A percentile compares a stretch with the other conserved stretches of the same genome.
Conservation (phyloP, 1,284 basidiomycete genomes). For the Thelephora terrestris region DNA sequence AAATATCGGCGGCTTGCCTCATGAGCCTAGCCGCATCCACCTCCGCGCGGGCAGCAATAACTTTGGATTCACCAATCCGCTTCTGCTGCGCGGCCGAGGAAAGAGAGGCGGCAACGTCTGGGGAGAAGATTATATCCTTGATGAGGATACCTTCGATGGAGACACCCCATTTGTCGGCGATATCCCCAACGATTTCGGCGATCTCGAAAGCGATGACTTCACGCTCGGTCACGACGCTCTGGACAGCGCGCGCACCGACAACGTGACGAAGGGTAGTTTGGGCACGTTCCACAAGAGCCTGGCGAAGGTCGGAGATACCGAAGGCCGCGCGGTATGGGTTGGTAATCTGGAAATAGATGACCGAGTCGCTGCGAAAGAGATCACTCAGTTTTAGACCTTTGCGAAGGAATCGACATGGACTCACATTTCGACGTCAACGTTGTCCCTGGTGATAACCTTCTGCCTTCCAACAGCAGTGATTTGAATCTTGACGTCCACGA, state of each 20-base stretch:
- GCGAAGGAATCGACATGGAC: constrained; percentile 12
- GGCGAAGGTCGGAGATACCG: constrained; percentile 81
- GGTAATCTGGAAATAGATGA: constrained; percentile 85
- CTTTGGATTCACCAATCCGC: constrained; percentile 90
- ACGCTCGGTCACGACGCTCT: constrained; percentile 84
- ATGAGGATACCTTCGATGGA: constrained; percentile 91
- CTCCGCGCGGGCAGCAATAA: constrained; percentile 94
- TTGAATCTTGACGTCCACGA: constrained; percentile 93
- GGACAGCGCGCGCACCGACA: constrained; percentile 81
- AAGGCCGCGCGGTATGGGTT: constrained; percentile 88
- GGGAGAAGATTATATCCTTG: constrained; percentile 88
- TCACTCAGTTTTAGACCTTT: constrained; percentile 5
- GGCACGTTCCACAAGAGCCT: constrained; percentile 85
- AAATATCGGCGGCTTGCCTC: constrained; percentile 88
- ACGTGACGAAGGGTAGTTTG: constrained; percentile 95
- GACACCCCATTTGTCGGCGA: constrained; percentile 91
- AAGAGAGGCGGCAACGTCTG: constrained; percentile 86
- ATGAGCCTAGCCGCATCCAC: constrained; percentile 92
- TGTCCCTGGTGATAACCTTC: constrained; percentile 80
- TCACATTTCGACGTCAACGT: constrained; percentile 80
- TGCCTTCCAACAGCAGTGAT: constrained; percentile 82
- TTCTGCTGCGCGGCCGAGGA: constrained; percentile 93
- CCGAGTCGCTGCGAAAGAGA: constrained; percentile 55
- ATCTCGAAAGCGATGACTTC: constrained; percentile 96
- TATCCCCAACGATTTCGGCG: constrained; percentile 84